Conservation (phyloP, 805 yeast species). For the Huiozyma naganishii region DNA sequence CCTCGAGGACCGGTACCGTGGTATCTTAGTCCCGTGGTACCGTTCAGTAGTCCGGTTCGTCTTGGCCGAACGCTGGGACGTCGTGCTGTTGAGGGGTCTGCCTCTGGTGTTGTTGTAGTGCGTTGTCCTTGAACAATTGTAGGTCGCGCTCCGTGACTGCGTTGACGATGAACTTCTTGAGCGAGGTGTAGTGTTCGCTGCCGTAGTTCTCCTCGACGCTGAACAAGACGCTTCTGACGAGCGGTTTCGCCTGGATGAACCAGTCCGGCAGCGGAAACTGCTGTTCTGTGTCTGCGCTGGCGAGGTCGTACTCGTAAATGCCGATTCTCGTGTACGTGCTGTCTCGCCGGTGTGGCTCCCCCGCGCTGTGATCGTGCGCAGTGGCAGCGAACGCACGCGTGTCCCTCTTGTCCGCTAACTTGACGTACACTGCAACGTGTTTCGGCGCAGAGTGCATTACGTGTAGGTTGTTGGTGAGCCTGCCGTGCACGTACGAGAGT, state of each 20-base stretch:
- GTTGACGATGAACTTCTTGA: slow-evolving; percentile 32
- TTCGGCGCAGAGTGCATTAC: slow-evolving; percentile 33
- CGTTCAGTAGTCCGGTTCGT: slow-evolving; percentile 5
- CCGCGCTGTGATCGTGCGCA: slow-evolving; percentile 12
- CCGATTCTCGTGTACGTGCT: slow-evolving; percentile 20
- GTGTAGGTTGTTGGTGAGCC: slow-evolving; percentile 29
- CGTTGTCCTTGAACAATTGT: slow-evolving; percentile 13
- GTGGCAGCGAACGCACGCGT: slow-evolving; percentile 5
- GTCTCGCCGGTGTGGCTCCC: slow-evolving; percentile 13
- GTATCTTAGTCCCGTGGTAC: too few relatives aligned
- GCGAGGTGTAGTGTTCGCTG: slow-evolving; percentile 27
- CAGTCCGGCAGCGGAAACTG: slow-evolving; percentile 22
- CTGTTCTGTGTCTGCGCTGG: slow-evolving; percentile 20
- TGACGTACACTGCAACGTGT: slow-evolving; percentile 24
- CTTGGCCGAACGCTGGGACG: slow-evolving; percentile 26
- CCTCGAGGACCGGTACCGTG: too few relatives aligned
- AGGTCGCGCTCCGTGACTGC: slow-evolving; percentile 33
- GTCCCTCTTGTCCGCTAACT: slow-evolving; percentile 9
- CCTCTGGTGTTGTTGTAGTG: slow-evolving; percentile 5
- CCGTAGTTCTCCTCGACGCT: slow-evolving; percentile 29
- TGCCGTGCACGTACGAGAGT: slow-evolving; percentile 28
- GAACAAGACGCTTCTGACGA: slow-evolving; percentile 27
- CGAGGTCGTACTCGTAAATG: slow-evolving; percentile 20
- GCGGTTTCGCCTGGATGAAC: slow-evolving; percentile 22
- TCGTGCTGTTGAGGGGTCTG: not conserved